A percentile compares a stretch with the other conserved stretches of the same genome.
Evolutionary conservation across 2,329 filamentous ascomycete species (phyloP).

Genomic region (Capronia americana): DNA sequence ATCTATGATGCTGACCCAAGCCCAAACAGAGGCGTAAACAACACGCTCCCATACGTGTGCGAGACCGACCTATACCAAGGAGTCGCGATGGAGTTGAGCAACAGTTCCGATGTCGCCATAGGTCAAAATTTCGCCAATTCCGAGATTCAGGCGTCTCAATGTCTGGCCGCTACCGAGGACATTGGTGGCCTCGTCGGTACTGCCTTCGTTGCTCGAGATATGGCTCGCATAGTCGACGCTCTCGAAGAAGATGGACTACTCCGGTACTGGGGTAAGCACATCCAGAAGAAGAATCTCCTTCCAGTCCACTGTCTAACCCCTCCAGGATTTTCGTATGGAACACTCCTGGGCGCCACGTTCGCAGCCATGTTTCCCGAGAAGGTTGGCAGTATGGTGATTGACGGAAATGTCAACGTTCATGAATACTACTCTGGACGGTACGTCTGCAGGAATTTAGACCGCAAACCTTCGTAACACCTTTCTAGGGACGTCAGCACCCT

Average conservation of each 20-base stretch:
- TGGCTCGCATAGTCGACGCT: slow-evolving; percentile 37
- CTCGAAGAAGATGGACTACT: slow-evolving; percentile 23
- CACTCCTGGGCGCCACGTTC: slow-evolving; percentile 39
- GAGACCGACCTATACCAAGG: neutral
- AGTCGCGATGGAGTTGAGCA: neutral
- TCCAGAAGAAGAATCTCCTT: neutral
- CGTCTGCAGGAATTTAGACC: neutral
- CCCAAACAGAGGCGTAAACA: neutral
- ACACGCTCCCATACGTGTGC: neutral
- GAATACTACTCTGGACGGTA: slow-evolving; percentile 14
- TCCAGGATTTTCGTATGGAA: slow-evolving; percentile 42
- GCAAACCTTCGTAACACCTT: neutral
- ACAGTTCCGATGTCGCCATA: neutral
- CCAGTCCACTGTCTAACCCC: neutral
- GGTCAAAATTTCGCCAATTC: neutral
- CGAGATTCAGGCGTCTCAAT: neutral
- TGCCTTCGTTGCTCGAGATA: slow-evolving; percentile 53
- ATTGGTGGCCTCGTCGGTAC: slow-evolving; percentile 45
- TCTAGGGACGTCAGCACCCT: neutral
- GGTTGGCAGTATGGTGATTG: slow-evolving; percentile 23
- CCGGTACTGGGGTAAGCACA: slow-evolving; percentile 46
- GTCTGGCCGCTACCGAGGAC: neutral
- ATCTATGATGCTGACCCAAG: neutral
- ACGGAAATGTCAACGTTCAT: slow-evolving; percentile 12
- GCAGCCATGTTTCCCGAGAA: slow-evolving; percentile 38